Base-by-base conservation (phyloP, 1,284 basidiomycete species). In the Ustilago hordei region DNA sequence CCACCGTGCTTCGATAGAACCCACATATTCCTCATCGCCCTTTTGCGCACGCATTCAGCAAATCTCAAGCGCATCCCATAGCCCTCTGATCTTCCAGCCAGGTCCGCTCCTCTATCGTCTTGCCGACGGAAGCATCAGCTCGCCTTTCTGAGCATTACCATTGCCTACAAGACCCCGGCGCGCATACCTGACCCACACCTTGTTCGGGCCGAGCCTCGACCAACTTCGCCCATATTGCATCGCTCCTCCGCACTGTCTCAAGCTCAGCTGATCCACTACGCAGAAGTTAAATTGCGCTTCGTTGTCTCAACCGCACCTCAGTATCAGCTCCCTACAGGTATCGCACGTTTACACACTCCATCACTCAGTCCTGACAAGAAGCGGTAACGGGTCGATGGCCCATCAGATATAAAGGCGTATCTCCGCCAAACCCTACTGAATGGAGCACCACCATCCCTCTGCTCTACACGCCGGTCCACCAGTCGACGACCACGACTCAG, bases 371-470 rank as follows among this genome's bases (percentile, higher is more conserved):
- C 35, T 38, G 54, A 31, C 19, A 19, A 59, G 41, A 59, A 43
- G 66, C 55, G 53, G 61, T 32, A 50, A 38, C 47, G 47, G 34
- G 32, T 55, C 32, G 55, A 48, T 59, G 35, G 47, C n/a, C 17
- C 36, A n/a, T 55, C 45, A 58, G 43, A 54, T 23, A 15, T 60
- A 47, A 15, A 67, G 57, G 57, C 58, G 39, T 12, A 11, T 13
- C 13, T 32, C 36, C 32, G 47, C 47, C 50, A 56, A 36, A 28
- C 43, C 38, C 15, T 28, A 31, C 64, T 68, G 64, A 64, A 67
- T 68, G 64, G 60, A 68, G 61, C 64, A 73, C 43, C 70, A 58
- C 50, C 53, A 41, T 48, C 43, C 55, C 35, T 60, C 53, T 23
- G 28, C 60, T 32, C 17, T 28, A 15, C 60, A 60, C 35, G 17